These are phyloP conservation scores for Neopestalotiopsis clavispora DNA, from an alignment of 2,329 filamentous ascomycete genomes.

Conservation along the genomic window DNA sequence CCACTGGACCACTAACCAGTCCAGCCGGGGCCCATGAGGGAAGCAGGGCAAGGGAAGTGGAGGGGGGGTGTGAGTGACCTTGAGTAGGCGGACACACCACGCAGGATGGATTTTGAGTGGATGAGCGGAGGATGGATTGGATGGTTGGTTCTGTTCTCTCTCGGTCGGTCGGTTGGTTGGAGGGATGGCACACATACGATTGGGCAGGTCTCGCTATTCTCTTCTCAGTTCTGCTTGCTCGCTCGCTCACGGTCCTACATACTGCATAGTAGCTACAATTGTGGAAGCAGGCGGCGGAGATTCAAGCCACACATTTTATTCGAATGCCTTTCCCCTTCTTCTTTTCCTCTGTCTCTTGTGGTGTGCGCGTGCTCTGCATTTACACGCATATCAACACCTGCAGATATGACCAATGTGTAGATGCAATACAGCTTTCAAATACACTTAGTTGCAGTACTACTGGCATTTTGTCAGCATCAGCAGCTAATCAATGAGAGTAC, in stretches of 20 bases:
- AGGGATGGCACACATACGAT: conserved; percentile 6
- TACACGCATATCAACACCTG: too few species aligned
- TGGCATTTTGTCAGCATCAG: too few species aligned
- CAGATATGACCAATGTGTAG: too few species aligned
- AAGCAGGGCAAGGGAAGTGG: conserved; percentile 10
- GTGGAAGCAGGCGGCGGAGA: too few species aligned
- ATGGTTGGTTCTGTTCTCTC: not conserved
- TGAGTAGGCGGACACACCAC: not conserved
- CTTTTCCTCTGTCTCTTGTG: not conserved
- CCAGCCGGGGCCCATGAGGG: conserved; percentile 9
- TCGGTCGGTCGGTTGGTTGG: too few species aligned
- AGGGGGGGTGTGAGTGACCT: not conserved
- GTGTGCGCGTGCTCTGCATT: not conserved
- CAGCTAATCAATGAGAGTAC: too few species aligned
- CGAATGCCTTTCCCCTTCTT: not conserved
- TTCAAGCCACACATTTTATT: not conserved
- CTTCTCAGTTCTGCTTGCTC: not conserved
- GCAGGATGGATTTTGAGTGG: not conserved
- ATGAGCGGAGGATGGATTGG: not conserved
- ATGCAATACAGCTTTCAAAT: too few species aligned
- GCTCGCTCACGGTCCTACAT: not conserved
- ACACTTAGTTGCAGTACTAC: too few species aligned
- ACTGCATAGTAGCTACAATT: not conserved
- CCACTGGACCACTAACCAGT: conserved; percentile 6
- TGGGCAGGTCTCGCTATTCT: conserved; percentile 6